Evolutionary conservation across 208 protist genomes (phyloP).

Genomic region (Leishmania gerbilli): DNA sequence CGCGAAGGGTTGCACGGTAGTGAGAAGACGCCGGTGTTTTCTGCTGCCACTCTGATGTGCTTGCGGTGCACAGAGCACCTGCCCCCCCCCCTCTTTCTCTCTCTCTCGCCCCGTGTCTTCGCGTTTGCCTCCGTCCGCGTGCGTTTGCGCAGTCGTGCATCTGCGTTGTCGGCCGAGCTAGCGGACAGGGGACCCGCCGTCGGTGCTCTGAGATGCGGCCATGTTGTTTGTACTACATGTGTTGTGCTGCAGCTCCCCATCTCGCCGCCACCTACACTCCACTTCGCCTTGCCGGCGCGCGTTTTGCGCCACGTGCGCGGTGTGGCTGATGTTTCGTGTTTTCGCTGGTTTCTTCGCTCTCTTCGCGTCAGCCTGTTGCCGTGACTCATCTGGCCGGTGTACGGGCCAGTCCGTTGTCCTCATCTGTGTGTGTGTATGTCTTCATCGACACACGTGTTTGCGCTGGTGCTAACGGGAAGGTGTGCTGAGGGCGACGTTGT

Average conservation of each 20-base stretch:
- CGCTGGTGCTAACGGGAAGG: background rate
- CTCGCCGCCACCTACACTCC: background rate
- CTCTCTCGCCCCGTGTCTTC: background rate
- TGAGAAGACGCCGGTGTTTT: background rate
- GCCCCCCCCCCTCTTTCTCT: background rate
- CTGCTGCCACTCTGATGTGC: background rate
- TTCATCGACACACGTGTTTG: constrained; percentile 9
- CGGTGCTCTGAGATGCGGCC: background rate
- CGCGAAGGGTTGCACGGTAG: background rate
- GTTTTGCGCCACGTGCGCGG: background rate
- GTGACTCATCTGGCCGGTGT: background rate
- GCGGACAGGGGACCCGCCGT: too few relatives aligned
- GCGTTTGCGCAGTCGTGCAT: background rate
- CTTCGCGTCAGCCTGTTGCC: background rate
- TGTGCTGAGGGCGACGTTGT: background rate
- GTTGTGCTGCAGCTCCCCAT: too few relatives aligned
- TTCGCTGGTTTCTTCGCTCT: background rate
- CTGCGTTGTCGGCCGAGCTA: background rate
- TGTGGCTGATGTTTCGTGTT: background rate
- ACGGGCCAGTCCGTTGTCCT: background rate
- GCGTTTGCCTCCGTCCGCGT: background rate
- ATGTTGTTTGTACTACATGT: background rate
- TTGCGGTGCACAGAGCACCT: background rate
- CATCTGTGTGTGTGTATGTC: constrained; percentile 1
- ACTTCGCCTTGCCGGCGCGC: background rate